Evolutionary conservation across 805 yeast species (phyloP).

Genomic region (Ogataea minuta): DNA sequence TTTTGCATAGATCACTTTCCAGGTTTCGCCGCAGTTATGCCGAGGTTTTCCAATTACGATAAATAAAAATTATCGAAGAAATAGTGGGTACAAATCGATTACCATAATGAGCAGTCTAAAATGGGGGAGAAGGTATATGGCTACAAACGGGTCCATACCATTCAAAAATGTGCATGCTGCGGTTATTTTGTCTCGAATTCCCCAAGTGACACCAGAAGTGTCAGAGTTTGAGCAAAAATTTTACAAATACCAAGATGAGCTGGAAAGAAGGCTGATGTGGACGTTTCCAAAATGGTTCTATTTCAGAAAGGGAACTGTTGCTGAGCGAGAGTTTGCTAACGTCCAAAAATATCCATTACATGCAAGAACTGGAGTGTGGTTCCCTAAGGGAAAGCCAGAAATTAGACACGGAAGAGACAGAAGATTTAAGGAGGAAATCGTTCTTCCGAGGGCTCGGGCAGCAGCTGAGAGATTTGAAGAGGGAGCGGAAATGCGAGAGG

Average conservation of each 20-base stretch:
- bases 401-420: conserved; percentile 87
- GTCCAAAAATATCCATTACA: conserved; percentile 75
- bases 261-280: conserved; percentile 93
- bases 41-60: background rate
- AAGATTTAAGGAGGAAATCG: conserved; percentile 71
- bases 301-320: conserved; percentile 83
- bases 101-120: conserved; percentile 5
- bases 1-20: no score
- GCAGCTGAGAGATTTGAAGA: conserved; percentile 16
- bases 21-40: background rate
- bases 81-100: background rate
- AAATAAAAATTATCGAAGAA: background rate
- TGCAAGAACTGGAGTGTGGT: conserved; percentile 73
- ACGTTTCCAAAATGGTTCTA: conserved; percentile 93
- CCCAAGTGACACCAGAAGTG: conserved; percentile 78
- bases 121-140: conserved; percentile 9
- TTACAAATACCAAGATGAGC: conserved; percentile 78
- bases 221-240: conserved; percentile 70
- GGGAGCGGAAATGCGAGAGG: conserved; percentile 19
- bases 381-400: conserved; percentile 82
- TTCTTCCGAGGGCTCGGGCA: conserved; percentile 63
- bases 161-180: conserved; percentile 40
- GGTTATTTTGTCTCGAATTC: conserved; percentile 72
- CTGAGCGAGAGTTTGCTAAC: conserved; percentile 75
- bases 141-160: conserved; percentile 7